A percentile compares a stretch with the other conserved stretches of the same genome.
These are phyloP conservation scores for Peronosclerospora sorghi DNA, from an alignment of 352 stramenopile genomes.

Conservation along the genomic window DNA sequence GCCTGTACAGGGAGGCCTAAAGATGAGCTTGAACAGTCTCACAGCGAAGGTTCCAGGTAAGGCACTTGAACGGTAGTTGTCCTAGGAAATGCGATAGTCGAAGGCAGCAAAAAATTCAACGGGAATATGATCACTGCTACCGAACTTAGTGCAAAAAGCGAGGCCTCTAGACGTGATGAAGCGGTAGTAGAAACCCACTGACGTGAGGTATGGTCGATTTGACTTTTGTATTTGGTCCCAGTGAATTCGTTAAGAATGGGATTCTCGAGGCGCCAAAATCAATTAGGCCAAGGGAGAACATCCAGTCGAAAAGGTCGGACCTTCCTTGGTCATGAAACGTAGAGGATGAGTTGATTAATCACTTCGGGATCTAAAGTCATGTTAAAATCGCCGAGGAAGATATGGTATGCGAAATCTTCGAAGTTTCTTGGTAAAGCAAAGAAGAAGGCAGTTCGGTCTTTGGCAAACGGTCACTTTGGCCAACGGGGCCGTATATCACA, in stretches of 20 bases:
- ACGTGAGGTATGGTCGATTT: constrained; percentile 1
- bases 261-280: not conserved
- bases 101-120: not conserved
- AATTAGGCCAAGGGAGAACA: not conserved
- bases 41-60: not conserved
- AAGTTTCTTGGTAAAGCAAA: not conserved
- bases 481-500: not conserved
- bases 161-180: not conserved
- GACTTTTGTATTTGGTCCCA: not conserved
- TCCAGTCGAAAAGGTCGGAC: not conserved
- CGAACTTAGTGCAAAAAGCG: not conserved
- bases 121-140: not conserved
- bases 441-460: not conserved
- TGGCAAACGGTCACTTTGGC: too few species aligned
- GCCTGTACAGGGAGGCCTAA: not conserved
- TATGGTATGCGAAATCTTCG: not conserved
- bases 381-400: constrained; percentile 3
- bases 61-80: not conserved
- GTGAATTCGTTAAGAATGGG: not conserved
- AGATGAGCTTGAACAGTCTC: not conserved
- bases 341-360: not conserved
- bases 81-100: not conserved
- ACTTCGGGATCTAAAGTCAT: not conserved
- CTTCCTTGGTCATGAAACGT: not conserved
- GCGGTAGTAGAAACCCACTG: not conserved